A percentile compares a stretch with the other conserved stretches of the same genome.
phyloP scores from a whole-genome alignment of 306 rosid species.

The Acacia confusa region DNA sequence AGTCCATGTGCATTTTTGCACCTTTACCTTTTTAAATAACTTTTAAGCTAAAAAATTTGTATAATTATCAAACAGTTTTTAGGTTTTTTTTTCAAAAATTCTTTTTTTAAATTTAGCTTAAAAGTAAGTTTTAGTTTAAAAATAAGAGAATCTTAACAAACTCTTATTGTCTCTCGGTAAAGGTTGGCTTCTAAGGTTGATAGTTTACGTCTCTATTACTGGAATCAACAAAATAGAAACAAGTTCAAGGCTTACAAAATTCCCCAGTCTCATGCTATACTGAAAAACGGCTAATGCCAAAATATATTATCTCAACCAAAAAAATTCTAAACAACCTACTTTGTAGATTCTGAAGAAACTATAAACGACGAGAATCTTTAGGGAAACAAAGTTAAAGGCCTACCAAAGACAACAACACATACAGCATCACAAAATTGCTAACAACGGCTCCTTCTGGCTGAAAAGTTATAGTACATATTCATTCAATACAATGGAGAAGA shows the following conservation, averaged over 20 bases:
- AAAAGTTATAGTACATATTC: constrained; percentile 28
- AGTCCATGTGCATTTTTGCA: no score
- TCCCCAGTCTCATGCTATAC: neutral
- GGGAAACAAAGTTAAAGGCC: constrained; percentile 6
- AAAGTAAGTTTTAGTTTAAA: no score
- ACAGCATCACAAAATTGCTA: constrained; percentile 69
- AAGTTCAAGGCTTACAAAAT: neutral
- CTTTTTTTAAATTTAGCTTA: no score
- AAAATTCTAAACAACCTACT: neutral
- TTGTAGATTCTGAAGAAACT: constrained; percentile 15
- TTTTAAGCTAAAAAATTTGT: no score
- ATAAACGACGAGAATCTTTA: neutral
- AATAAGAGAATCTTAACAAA: no score
- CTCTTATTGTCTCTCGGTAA: neutral
- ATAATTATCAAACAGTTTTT: no score
- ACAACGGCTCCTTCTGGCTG: constrained; percentile 89
- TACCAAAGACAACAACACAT: constrained; percentile 86
- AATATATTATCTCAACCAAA: neutral
- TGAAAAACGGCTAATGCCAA: constrained; percentile 16
- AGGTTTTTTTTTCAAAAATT: no score
- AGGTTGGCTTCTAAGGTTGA: constrained; percentile 4
- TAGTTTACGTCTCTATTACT: neutral
- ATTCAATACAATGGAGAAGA: constrained; percentile 1
- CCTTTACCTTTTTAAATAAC: no score
- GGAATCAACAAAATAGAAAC: constrained; percentile 19